Conservation (phyloP, 2,329 filamentous ascomycete species). For the Pseudogymnoascus sp. region DNA sequence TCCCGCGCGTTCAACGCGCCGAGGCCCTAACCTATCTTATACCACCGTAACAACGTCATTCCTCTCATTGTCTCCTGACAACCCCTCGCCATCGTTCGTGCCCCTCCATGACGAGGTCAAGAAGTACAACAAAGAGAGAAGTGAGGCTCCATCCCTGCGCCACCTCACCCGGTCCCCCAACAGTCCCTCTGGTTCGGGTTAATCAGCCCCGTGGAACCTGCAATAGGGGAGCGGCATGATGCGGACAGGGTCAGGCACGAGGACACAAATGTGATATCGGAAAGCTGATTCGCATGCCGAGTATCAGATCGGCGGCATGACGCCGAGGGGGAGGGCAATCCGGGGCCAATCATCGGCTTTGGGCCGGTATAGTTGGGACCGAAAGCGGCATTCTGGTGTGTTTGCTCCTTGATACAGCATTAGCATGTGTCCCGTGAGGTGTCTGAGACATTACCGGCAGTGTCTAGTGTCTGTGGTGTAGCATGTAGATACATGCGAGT, state of each 20-base stretch:
- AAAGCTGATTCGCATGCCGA: background rate
- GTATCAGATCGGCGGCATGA: background rate
- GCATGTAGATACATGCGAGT: background rate
- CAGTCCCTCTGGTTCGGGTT: background rate
- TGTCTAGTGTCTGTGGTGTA: background rate
- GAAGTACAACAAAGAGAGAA: background rate
- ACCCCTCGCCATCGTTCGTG: background rate
- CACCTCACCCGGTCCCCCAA: background rate
- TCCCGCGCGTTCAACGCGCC: background rate
- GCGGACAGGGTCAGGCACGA: background rate
- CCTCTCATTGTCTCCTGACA: background rate
- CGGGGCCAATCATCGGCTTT: background rate
- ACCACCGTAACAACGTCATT: background rate
- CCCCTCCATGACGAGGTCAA: background rate
- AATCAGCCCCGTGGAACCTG: background rate
- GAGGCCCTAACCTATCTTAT: background rate
- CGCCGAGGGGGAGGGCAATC: background rate
- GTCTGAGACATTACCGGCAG: background rate
- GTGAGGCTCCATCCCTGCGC: background rate
- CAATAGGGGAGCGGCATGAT: background rate
- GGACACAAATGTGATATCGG: constrained; percentile 1
- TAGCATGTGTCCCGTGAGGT: background rate
- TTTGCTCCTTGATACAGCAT: background rate
- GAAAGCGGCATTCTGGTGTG: background rate
- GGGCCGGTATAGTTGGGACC: background rate